A percentile compares a stretch with the other conserved stretches of the same genome.
Conservation (phyloP, 306 rosid species). For the apple (Malus domestica) region ASM211411v1 NC_041789.1:18832001-18832500, state of each 20-base stretch:
- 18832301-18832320: conserved; percentile 68
- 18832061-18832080: background rate
- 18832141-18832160: background rate
- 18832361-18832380: background rate
- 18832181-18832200: background rate
- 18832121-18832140: background rate
- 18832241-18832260: conserved; percentile 92
- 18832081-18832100: background rate
- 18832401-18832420: background rate
- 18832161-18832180: background rate
- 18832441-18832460: background rate
- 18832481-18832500: background rate
- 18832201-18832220: background rate
- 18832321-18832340: conserved; percentile 10
- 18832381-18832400: background rate
- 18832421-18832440: background rate
- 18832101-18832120: background rate
- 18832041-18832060: background rate
- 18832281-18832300: conserved; percentile 60
- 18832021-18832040: background rate
- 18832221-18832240: conserved; percentile 71
- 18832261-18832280: conserved; percentile 74
- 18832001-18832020: background rate
- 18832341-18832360: background rate
- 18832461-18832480: background rate